Base-by-base conservation (phyloP, 805 yeast genomes). In the Metschnikowia continentalis region DNA sequence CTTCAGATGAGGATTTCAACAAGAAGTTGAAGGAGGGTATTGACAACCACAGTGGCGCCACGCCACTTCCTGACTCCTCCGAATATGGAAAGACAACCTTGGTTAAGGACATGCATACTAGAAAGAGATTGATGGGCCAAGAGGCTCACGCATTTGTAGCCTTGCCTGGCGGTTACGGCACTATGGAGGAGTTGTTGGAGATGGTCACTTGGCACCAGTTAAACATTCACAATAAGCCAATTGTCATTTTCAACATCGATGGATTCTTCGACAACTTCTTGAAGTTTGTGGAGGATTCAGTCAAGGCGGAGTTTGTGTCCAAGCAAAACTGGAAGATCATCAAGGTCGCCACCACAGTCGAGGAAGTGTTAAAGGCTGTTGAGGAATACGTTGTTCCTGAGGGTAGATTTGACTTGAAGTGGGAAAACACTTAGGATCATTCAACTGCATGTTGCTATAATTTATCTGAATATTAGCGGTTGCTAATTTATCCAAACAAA, bases 131-230 rank as follows among this genome's bases (percentile, higher is more conserved):
- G 74, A 90, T 90, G 96, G 95, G 90, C 30, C 77, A 80, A 61
- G 91, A 86, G 66, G 84, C 92, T n/a, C 82, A 82, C 58, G 95
- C 92, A 0, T 90, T 90, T 67, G 80, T 90, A 42, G 96, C 96
- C 0, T 76, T 90, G 71, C 96, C 96, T 13, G 96, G 96, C 55
- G 96, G 96, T 2, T 89, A 83, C 65, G 96, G 96, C 46, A 89
- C 96, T 6, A 70, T 88, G 63, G 96, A 90, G 68, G 96, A 90
- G 70, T 75, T 90, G 54, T 83, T 89, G 84, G 96, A 90, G 72
- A 86, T 88, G 49, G 86, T 86, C 52, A 90, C 96, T 3, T 90
- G 96, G 96, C 82, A 83, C 46, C 96, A 90, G 73, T 76, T 90
- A 60, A 94, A 91, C 33, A 89, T 90, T 57, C 96, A 90, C 67